Evolutionary conservation across 257 asterid genomes (phyloP).

Genomic region (Catharanthus roseus): DNA sequence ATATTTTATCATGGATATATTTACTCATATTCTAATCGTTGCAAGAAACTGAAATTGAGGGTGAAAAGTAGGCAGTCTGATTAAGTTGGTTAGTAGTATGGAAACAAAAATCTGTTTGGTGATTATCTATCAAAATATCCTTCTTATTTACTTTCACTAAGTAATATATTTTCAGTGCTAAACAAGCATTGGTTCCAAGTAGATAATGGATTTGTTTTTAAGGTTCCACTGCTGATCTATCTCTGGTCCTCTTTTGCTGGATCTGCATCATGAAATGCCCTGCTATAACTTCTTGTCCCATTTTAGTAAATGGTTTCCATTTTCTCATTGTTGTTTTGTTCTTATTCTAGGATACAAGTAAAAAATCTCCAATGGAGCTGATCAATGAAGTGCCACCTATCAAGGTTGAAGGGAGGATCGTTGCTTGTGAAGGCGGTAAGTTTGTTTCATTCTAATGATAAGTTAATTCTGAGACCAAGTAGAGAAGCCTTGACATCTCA

Average conservation of each 20-base stretch:
- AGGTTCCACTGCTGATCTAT: not conserved
- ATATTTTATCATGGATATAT: not conserved
- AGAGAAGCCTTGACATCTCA: not conserved
- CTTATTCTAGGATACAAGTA: slow-evolving; percentile 51
- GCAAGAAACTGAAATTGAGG: not conserved
- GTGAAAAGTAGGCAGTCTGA: not conserved
- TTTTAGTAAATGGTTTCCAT: slow-evolving; percentile 3
- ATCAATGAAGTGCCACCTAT: slow-evolving; percentile 97
- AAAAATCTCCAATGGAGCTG: slow-evolving; percentile 91
- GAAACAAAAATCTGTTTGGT: not conserved
- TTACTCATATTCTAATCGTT: not conserved
- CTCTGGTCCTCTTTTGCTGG: not conserved
- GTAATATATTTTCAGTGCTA: not conserved
- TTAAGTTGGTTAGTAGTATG: not conserved
- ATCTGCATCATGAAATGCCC: not conserved
- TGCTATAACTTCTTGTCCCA: not conserved
- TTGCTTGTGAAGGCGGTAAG: slow-evolving; percentile 93
- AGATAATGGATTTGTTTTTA: not conserved
- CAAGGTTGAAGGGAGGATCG: slow-evolving; percentile 78
- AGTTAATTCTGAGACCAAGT: not conserved
- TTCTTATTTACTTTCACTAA: not conserved
- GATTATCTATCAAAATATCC: too few species aligned
- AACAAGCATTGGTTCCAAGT: not conserved
- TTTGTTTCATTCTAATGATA: not conserved
- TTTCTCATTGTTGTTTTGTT: slow-evolving; percentile 10